Percentiles rank a stretch among this genome's conserved stretches.
These are phyloP conservation scores for Camillea tinctor DNA, from an alignment of 2,329 filamentous ascomycete genomes.

Conservation along the genomic window DNA sequence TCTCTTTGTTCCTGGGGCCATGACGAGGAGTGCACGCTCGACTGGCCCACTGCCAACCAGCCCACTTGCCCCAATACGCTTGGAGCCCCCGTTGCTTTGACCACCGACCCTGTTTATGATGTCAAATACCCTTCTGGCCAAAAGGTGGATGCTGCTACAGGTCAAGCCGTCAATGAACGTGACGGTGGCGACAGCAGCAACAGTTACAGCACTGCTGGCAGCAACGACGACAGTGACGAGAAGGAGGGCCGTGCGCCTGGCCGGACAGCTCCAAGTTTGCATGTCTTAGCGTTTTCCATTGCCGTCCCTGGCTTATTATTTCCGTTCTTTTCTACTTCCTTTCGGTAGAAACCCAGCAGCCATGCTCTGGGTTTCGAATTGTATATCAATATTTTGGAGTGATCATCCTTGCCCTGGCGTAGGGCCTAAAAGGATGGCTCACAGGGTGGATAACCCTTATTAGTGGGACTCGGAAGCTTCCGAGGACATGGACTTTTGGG, in stretches of 20 bases:
- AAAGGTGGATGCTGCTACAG: constrained; percentile 34
- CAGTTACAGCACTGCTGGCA: no score
- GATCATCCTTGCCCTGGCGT: not conserved
- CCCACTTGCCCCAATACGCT: constrained; percentile 47
- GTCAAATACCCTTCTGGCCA: constrained; percentile 51
- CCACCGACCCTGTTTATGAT: constrained; percentile 46
- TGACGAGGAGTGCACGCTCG: constrained; percentile 50
- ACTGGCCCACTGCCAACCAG: constrained; percentile 51
- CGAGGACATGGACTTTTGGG: not conserved
- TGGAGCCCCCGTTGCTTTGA: constrained; percentile 36
- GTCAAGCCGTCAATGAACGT: constrained; percentile 23
- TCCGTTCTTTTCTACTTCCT: not conserved
- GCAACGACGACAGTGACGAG: not conserved
- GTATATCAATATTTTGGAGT: not conserved
- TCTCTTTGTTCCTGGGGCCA: constrained; percentile 47
- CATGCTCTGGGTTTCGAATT: not conserved
- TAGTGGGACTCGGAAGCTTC: not conserved
- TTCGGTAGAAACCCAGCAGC: not conserved
- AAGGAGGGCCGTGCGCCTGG: not conserved
- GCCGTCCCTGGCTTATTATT: not conserved
- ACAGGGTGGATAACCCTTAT: not conserved
- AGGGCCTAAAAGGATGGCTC: not conserved
- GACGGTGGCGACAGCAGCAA: not conserved
- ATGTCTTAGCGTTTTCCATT: not conserved
- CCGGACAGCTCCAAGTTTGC: not conserved